Conservation (phyloP, 1,284 basidiomycete species). For the Ustilago nuda region DNA sequence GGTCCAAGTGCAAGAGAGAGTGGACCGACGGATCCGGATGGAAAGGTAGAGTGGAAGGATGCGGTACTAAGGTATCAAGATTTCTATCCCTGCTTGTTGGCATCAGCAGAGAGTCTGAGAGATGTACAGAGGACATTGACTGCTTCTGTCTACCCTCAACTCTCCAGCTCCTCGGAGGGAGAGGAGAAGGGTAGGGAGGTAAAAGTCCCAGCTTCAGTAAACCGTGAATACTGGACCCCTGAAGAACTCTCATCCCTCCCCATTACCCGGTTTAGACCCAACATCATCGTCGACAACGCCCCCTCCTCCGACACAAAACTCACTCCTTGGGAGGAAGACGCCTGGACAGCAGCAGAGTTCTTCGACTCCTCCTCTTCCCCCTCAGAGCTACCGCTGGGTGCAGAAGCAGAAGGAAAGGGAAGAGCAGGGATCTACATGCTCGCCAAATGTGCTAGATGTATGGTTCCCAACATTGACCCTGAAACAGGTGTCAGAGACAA, state of each 20-base stretch:
- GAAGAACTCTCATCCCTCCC: constrained; percentile 49
- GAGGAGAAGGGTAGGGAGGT: constrained; percentile 1
- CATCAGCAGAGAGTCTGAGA: constrained; percentile 47
- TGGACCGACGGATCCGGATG: constrained; percentile 42
- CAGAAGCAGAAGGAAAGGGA: constrained; percentile 48
- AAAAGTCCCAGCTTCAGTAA: constrained; percentile 46
- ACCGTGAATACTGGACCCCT: constrained; percentile 59
- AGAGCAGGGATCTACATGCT: constrained; percentile 55
- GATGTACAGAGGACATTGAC: constrained; percentile 57
- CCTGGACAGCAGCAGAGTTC: constrained; percentile 56
- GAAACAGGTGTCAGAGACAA: constrained; percentile 54
- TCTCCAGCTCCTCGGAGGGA: constrained; percentile 4
- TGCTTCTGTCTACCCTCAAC: constrained; percentile 49
- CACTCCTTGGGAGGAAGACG: constrained; percentile 62
- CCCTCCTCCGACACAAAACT: constrained; percentile 18
- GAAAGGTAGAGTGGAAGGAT: constrained; percentile 39
- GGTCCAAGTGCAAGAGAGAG: constrained; percentile 44
- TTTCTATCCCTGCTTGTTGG: constrained; percentile 60
- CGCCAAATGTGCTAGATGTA: constrained; percentile 58
- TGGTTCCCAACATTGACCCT: constrained; percentile 60
- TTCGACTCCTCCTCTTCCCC: constrained; percentile 29
- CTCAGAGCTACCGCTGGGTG: constrained; percentile 26
- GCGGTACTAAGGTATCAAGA: constrained; percentile 52
- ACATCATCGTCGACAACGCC: constrained; percentile 56
- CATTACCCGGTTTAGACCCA: constrained; percentile 61